Conservation (phyloP, 2,329 filamentous ascomycete genomes). For the Akanthomyces uredinophilus region DNA sequence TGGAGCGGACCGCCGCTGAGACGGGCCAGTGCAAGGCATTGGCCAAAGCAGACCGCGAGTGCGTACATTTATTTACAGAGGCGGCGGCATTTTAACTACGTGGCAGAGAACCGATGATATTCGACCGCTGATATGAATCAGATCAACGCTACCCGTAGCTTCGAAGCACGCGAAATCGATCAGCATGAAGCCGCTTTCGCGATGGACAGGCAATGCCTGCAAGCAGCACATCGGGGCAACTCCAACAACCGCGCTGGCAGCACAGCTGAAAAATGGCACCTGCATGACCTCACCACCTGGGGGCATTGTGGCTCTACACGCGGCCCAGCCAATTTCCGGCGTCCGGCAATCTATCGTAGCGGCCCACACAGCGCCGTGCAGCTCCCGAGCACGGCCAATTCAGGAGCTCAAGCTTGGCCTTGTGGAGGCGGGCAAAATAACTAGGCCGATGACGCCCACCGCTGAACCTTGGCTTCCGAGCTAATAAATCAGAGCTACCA, state of each 20-base stretch:
- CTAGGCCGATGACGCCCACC: conserved; percentile 6
- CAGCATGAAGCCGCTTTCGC: neutral
- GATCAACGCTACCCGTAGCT: too few relatives aligned
- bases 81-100: too few relatives aligned
- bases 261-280: conserved; percentile 9
- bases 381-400: neutral
- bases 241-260: neutral
- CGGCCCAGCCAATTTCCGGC: conserved; percentile 12
- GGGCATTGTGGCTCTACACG: neutral
- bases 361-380: neutral
- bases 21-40: neutral
- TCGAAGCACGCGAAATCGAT: neutral
- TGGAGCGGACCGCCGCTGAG: neutral
- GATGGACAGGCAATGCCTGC: neutral
- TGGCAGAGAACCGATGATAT: too few relatives aligned
- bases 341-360: conserved; percentile 8
- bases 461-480: conserved; percentile 1
- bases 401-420: neutral
- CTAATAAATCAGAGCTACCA: conserved; percentile 8
- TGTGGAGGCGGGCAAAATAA: neutral
- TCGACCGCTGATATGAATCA: too few relatives aligned
- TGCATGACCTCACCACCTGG: conserved; percentile 12
- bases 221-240: neutral
- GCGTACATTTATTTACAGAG: too few relatives aligned
- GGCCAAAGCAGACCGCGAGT: neutral